Percentiles rank a stretch among this genome's conserved stretches.
These are phyloP conservation scores for Phaeotremella skinneri DNA, from an alignment of 768 basidiomycete genomes.

Conservation along the genomic window DNA sequence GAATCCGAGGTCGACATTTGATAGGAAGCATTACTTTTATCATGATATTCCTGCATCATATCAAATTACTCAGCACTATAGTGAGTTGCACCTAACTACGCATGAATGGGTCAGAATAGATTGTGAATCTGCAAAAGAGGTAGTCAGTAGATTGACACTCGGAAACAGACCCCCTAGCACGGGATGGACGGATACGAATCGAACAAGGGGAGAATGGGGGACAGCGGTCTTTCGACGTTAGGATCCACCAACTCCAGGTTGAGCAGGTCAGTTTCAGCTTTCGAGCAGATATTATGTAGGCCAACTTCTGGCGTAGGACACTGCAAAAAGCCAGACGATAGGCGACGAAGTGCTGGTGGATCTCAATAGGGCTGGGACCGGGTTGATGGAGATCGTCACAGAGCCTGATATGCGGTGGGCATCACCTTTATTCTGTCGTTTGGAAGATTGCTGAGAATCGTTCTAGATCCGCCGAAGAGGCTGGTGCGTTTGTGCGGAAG, in stretches of 20 bases:
- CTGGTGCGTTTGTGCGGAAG: constrained; percentile 76
- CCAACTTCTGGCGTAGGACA: constrained; percentile 15
- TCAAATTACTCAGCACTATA: constrained; percentile 95
- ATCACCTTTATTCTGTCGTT: background rate
- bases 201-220: constrained; percentile 17
- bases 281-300: background rate
- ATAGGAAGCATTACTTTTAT: constrained; percentile 98
- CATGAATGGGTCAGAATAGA: no score
- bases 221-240: constrained; percentile 54
- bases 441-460: background rate
- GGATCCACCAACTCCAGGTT: constrained; percentile 90
- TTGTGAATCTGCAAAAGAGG: background rate
- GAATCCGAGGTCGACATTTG: constrained; percentile 74
- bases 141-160: background rate
- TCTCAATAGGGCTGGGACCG: constrained; percentile 83
- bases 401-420: constrained; percentile 77
- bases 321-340: constrained; percentile 37
- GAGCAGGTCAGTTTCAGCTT: constrained; percentile 72
- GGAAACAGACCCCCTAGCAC: constrained; percentile 22
- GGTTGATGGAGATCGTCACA: constrained; percentile 93
- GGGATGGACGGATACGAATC: constrained; percentile 16
- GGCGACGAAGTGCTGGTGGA: constrained; percentile 60
- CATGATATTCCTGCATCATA: constrained; percentile 90
- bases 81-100: constrained; percentile 54
- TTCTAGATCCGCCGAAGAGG: constrained; percentile 78